Evolutionary conservation across 2,329 filamentous ascomycete genomes (phyloP), one percentile per base, ranked within the genome.

Genomic region (Nemania bipapillata): DNA sequence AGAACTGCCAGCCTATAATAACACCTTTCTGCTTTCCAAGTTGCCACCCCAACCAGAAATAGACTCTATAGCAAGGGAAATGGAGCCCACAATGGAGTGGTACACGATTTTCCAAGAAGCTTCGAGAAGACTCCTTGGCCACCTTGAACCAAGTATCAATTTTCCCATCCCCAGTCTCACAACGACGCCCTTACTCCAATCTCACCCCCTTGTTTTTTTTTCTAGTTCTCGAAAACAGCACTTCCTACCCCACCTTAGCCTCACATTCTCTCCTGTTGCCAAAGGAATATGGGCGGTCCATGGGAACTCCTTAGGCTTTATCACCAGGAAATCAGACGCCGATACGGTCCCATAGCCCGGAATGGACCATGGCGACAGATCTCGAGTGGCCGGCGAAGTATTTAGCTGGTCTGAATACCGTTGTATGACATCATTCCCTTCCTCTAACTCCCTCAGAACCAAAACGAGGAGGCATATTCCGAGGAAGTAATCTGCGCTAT

Each of bases 201-300:
- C 7, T 40, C 42, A 42, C 32, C 20, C 35, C 6, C 7, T 15
- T 24, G 52, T 52, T 9, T 60, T 28, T 15, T 50, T 52, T 7
- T 60, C 45, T 50, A 45, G 28, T 52, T 60, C 57, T 50, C 57
- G 42, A 42, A 42, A 60, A 15, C 57, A 60, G 20, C 57, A 60
- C 28, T 60, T 60, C 26, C 42, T 22, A 8, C 57, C 57, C 57
- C 57, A 60, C 11, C 42, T 49, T 7, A 60, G 17, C 28, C 57
- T 60, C 1, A 60, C 9, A 50, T 60, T 20, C 30, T 60, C 57
- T n/a, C 57, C 57, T 5, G 47, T 7, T 15, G 42, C 57, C 30
- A 52, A 60, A 12, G 57, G 57, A 52, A 60, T 60, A 20, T 24
- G 52, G 17, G 26, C 4, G 17, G 5, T 50, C 57, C 45, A 60